Evolutionary conservation across 2,329 filamentous ascomycete species (phyloP), one percentile per base, ranked within the genome.

Genomic region (Aureobasidium sp.): DNA sequence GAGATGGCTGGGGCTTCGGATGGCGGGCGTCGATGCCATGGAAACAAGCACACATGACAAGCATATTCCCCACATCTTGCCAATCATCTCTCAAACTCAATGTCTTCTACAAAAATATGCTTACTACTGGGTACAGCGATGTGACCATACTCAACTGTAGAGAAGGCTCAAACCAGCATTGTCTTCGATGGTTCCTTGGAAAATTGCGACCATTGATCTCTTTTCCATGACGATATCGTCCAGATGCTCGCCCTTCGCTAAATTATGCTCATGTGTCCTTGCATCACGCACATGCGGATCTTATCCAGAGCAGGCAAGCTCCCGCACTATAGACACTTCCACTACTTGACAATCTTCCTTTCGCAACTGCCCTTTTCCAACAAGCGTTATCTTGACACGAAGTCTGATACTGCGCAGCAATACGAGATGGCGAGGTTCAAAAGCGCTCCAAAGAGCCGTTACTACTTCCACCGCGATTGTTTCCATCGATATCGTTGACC

Each of bases 341-440:
- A 13, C 55, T 42, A 44, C 55, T 25, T 45, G 21, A 21, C 21
- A 21, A 59, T 32, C 13, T n/a, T 42, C 1, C 13, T 25, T 49
- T 59, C 32, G 14, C 21, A 59, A 42, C 54, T 59, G 32, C 54
- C 55, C 27, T 59, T 42, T 59, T 49, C 4, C 27, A 39, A 32
- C 55, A 59, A 59, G 55, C 55, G 55, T 41, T 59, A 59, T 59
- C 55, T 59, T 39, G 7, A 13, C 8, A 3, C 10, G n/a, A 30
- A 48, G 30, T 27, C 27, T 37, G 13, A 16, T 37, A 27, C 44
- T 14, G 16, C 25, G 44, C 7, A 14, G 11, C 3, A 44, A 21
- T 45, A 45, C 41, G 30, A 42, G 16, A 58, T 58, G 42, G 41
- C 32, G 29, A 5, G 2, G 14, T 30, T 47, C 27, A 55, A 44